These are phyloP conservation scores for Phyllostachys edulis DNA, from an alignment of 176 grass and related monocot genomes.

Conservation along the genomic window DNA sequence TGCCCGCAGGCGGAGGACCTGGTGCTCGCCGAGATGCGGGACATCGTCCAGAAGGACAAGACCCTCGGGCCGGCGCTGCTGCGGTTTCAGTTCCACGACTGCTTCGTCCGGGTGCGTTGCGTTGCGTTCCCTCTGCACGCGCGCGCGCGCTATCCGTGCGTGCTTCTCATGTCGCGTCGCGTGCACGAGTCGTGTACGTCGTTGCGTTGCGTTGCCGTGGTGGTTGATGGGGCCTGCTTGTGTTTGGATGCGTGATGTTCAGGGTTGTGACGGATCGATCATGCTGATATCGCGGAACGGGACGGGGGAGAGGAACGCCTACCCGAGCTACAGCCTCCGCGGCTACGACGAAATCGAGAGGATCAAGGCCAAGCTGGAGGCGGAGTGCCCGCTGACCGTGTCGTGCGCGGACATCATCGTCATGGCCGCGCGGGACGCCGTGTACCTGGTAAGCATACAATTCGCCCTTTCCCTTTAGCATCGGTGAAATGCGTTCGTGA, in stretches of 20 bases:
- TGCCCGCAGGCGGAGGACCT: slow-evolving; percentile 53
- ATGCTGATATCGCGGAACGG: slow-evolving; percentile 34
- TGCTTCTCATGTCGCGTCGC: neutral
- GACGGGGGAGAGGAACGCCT: slow-evolving; percentile 39
- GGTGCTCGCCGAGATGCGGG: slow-evolving; percentile 49
- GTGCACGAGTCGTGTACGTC: neutral
- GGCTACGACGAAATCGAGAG: slow-evolving; percentile 46
- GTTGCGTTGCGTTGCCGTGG: neutral
- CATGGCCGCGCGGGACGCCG: slow-evolving; percentile 60
- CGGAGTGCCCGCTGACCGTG: slow-evolving; percentile 49
- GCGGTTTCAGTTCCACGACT: slow-evolving; percentile 62
- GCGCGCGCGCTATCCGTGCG: too few species aligned
- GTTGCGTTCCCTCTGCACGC: too few species aligned
- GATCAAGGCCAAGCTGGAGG: slow-evolving; percentile 64
- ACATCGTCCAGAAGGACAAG: slow-evolving; percentile 16
- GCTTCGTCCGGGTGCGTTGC: slow-evolving; percentile 52
- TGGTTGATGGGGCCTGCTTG: neutral
- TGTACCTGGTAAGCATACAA: slow-evolving; percentile 37
- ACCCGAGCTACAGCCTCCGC: slow-evolving; percentile 40
- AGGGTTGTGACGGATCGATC: slow-evolving; percentile 62
- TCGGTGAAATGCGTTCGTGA: neutral
- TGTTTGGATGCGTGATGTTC: neutral
- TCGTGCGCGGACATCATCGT: slow-evolving; percentile 67
- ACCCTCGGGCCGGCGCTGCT: slow-evolving; percentile 52
- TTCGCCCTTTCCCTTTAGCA: neutral